Base-by-base conservation (phyloP, 2,329 filamentous ascomycete species). In the Coleophoma cylindrospora region DNA sequence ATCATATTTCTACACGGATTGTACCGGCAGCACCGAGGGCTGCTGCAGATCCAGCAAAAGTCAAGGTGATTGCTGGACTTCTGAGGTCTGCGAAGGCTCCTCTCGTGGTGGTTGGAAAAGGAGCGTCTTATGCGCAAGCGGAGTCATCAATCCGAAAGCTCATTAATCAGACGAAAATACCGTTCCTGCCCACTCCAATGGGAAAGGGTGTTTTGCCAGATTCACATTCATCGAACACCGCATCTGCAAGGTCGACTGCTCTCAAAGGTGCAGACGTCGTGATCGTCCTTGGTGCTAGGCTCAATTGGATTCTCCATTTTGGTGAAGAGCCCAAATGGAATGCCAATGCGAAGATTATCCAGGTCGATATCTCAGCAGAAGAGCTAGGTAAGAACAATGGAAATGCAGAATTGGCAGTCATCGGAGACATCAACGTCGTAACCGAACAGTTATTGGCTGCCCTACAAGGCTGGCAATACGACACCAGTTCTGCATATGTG, bases 271-370 rank as follows among this genome's bases (percentile, higher is more conserved):
- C 79, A 3, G 78, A 81, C 57, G 73, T 81, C 1, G 74, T 80
- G 14, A 61, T 81, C 3, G 65, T 81, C 3, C 66, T 81, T 2
- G 77, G 77, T 4, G 78, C 76, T 2, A 70, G 75, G 34, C 61
- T 81, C 40, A 81, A 81, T 53, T 81, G 77, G 78, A 81, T 81
- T 46, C 66, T 81, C 4, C 76, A 80, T 52, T 81, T 74, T 53
- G 78, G 78, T 8, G 71, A 76, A 50, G 56, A 74, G 12, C 76
- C 77, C 0, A 80, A 79, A 59, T 81, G 77, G 74, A 74, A 69
- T 27, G 55, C 70, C 4, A 58, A 57, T 4, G 76, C 70, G 3
- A 75, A 71, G 50, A 73, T 81, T 55, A 76, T 80, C 36, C 78
- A 81, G 61, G 71, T 80, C 12, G 77, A 80, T 57, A 72, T 79